Percentiles rank a stretch among this genome's conserved stretches.
phyloP scores from a whole-genome alignment of 2,329 filamentous ascomycete species.

The Curvularia verruculosa region DNA sequence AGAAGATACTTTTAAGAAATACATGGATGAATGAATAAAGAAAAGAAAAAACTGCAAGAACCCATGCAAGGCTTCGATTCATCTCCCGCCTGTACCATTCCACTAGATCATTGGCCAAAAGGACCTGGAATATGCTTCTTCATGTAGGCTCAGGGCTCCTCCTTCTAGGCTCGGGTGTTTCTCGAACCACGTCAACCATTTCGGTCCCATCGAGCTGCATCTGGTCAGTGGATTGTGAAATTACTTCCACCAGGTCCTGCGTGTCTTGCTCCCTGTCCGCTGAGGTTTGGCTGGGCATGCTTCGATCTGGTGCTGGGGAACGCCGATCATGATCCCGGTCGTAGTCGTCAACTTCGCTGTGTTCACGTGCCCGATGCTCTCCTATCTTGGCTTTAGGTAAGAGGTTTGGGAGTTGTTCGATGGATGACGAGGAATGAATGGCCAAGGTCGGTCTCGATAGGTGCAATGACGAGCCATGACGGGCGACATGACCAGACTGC shows the following conservation, averaged over 20 bases:
- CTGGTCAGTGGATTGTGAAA: slow-evolving; percentile 11
- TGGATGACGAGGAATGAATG: slow-evolving; percentile 2
- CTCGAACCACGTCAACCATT: slow-evolving; percentile 4
- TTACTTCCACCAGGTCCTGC: slow-evolving; percentile 12
- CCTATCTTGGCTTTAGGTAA: not conserved
- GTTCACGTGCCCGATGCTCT: not conserved
- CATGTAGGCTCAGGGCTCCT: slow-evolving; percentile 62
- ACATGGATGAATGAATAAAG: not conserved
- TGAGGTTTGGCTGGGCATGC: not conserved
- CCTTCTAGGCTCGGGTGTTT: slow-evolving; percentile 14
- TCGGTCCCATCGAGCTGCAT: slow-evolving; percentile 11
- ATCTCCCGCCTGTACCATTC: not conserved
- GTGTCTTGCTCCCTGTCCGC: not conserved
- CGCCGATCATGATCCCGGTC: slow-evolving; percentile 3
- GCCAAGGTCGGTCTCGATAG: not conserved
- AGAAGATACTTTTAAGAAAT: not conserved
- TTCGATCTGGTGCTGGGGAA: not conserved
- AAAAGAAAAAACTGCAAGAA: not conserved
- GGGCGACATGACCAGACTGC: not conserved
- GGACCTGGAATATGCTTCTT: not conserved
- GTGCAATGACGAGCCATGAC: not conserved
- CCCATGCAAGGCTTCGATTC: not conserved
- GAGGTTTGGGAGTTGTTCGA: slow-evolving; percentile 11
- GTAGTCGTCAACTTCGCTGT: not conserved
- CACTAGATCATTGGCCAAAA: not conserved